Base-by-base conservation (phyloP, 306 rosid species). In the Castanea crenata region DNA sequence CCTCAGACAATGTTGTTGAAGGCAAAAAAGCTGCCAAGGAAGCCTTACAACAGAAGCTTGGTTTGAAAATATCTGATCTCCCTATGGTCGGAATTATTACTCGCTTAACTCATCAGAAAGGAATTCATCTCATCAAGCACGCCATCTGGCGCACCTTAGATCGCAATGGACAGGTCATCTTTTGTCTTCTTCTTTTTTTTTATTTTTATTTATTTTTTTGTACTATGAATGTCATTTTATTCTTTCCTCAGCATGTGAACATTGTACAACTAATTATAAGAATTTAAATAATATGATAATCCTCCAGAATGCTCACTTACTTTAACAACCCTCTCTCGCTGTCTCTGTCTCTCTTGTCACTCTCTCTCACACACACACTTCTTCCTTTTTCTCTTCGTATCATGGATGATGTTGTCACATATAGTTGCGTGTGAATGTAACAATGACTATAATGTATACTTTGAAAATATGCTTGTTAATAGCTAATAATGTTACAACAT, bases 81-180 rank as follows among this genome's bases (percentile, higher is more conserved):
- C 99, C 99, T 74, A 76, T 93, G 59, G 88, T 96, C 8, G 98
- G 99, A 77, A 79, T 96, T 69, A 90, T 96, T 79, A 78, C 92
- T 75, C 94, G 99, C 78, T 78, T 96, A 85, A 96, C 99, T 80
- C 94, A 91, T 69, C 99, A 96, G 81, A 96, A 96, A 90, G 99
- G 99, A 87, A 96, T 93, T 76, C 96, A 96, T 87, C 99, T 96
- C 80, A 96, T 96, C 86, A 93, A 90, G 83, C 98, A 93, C 80
- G 96, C 98, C 76, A 89, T 96, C 58, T 51, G 80, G 90, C 92
- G 78, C 64, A 86, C 94, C 82, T 83, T 96, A 76, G 98, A 91
- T 56, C 91, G 96, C 46, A 88, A 85, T 70, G 99, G 98, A 82
- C 98, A 96, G 99, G 99, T 96, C 71, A 14, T 35, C 46, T 61